phyloP scores from a whole-genome alignment of 2,329 filamentous ascomycete genomes.

The Aureobasidium musti region DNA sequence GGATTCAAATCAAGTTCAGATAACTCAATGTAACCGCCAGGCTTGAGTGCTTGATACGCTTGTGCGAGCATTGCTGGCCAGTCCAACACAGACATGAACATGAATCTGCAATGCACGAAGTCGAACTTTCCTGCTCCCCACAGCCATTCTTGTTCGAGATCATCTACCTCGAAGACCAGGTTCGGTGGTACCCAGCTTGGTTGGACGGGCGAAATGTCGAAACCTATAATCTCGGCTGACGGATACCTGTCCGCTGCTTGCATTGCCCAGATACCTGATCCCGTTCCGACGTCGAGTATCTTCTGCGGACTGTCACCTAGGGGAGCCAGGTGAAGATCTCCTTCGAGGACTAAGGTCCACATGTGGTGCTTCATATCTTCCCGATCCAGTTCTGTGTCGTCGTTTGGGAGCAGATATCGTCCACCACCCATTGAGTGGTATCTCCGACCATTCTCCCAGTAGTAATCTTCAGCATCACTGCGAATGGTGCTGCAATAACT shows the following conservation, averaged over 20 bases:
- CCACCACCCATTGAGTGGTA: conserved; percentile 35
- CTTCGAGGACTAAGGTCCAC: conserved; percentile 31
- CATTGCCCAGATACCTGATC: conserved; percentile 56
- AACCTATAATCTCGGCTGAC: conserved; percentile 41
- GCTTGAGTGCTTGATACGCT: conserved; percentile 38
- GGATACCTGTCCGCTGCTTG: conserved; percentile 44
- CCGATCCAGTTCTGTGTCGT: conserved; percentile 30
- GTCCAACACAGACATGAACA: conserved; percentile 36
- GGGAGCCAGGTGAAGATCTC: conserved; percentile 48
- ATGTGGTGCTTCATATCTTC: conserved; percentile 32
- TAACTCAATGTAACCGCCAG: conserved; percentile 46
- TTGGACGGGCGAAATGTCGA: conserved; percentile 44
- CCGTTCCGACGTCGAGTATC: conserved; percentile 54
- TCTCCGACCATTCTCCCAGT: conserved; percentile 34
- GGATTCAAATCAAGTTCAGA: conserved; percentile 41
- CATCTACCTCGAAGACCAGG: conserved; percentile 39
- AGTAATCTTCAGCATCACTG: conserved; percentile 30
- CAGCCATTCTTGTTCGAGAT: conserved; percentile 40
- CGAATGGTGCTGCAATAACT: conserved; percentile 28
- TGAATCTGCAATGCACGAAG: conserved; percentile 48
- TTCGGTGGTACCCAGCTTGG: conserved; percentile 38
- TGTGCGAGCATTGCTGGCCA: conserved; percentile 32
- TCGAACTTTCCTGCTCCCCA: conserved; percentile 41
- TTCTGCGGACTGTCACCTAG: conserved; percentile 42
- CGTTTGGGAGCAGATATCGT: conserved; percentile 30